These are phyloP conservation scores for Halenospora varia DNA, from an alignment of 495 filamentous ascomycete species.

Conservation along the genomic window DNA sequence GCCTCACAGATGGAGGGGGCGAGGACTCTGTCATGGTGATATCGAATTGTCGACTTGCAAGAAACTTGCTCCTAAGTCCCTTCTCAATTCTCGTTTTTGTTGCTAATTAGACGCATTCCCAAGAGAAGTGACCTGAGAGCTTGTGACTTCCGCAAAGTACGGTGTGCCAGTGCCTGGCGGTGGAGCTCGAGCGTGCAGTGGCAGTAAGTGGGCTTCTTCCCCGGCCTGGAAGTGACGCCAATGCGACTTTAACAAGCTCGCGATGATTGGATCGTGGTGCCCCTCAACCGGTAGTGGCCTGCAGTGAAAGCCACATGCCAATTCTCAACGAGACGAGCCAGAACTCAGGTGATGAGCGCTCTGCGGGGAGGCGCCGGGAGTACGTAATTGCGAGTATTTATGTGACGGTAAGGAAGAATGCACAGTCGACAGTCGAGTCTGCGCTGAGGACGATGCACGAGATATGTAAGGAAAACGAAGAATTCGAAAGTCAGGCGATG, in stretches of 20 bases:
- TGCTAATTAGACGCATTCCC: slow-evolving; percentile 18
- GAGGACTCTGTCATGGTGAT: slow-evolving; percentile 17
- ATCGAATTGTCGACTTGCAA: background rate
- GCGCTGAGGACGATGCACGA: too few relatives aligned
- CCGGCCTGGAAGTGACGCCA: slow-evolving; percentile 11
- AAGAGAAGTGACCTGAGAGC: slow-evolving; percentile 1
- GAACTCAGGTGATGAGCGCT: background rate
- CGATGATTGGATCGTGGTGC: slow-evolving; percentile 2
- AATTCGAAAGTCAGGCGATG: background rate
- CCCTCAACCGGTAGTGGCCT: slow-evolving; percentile 1
- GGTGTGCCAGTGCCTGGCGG: slow-evolving; percentile 15
- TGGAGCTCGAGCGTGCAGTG: slow-evolving; percentile 5
- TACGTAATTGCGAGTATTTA: too few relatives aligned
- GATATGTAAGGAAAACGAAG: too few relatives aligned
- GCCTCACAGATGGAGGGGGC: slow-evolving; percentile 18
- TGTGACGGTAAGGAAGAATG: too few relatives aligned
- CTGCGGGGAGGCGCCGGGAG: slow-evolving; percentile 12
- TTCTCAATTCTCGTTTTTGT: slow-evolving; percentile 15
- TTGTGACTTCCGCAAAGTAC: slow-evolving; percentile 26
- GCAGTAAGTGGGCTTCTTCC: too few relatives aligned
- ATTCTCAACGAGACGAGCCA: background rate
- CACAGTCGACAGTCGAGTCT: too few relatives aligned
- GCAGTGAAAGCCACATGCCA: slow-evolving; percentile 9
- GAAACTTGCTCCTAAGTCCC: too few relatives aligned
- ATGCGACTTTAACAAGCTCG: background rate